A percentile compares a stretch with the other conserved stretches of the same genome.
Conservation (phyloP, 2,329 filamentous ascomycete species). For the Cryphonectria parasitica region DNA sequence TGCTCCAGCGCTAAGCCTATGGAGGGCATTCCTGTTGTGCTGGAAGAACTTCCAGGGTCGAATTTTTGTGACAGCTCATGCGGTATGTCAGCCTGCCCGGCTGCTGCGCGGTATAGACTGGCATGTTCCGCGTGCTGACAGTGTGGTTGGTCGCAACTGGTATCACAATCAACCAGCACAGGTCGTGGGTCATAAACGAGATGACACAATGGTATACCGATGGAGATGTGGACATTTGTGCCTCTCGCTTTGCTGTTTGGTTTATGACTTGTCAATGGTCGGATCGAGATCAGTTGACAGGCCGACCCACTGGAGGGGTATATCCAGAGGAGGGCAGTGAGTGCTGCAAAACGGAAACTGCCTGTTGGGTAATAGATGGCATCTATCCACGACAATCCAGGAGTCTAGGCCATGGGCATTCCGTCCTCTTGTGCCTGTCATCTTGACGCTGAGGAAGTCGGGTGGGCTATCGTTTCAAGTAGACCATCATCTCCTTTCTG, state of each 20-base stretch:
- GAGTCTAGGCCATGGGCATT: too few relatives aligned
- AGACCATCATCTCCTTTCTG: not conserved
- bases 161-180: not conserved
- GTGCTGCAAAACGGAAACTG: not conserved
- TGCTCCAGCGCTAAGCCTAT: constrained; percentile 8
- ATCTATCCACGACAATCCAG: too few relatives aligned
- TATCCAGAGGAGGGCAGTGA: not conserved
- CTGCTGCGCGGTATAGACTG: not conserved
- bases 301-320: not conserved
- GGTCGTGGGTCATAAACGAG: not conserved
- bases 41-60: not conserved
- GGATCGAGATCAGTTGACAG: constrained; percentile 14
- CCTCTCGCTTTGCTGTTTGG: not conserved
- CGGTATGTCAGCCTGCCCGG: not conserved
- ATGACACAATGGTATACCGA: not conserved
- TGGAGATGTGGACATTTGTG: constrained; percentile 2
- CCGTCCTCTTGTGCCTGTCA: not conserved
- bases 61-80: constrained; percentile 5
- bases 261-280: constrained; percentile 20
- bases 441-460: not conserved
- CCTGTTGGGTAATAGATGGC: not conserved
- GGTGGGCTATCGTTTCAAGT: not conserved
- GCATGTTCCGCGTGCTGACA: not conserved
- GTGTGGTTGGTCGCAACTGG: not conserved
- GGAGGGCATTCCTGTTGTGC: not conserved